Evolutionary conservation across 1,139 yeast genomes (phyloP).

Genomic region (Sugiyamaella japonica): DNA sequence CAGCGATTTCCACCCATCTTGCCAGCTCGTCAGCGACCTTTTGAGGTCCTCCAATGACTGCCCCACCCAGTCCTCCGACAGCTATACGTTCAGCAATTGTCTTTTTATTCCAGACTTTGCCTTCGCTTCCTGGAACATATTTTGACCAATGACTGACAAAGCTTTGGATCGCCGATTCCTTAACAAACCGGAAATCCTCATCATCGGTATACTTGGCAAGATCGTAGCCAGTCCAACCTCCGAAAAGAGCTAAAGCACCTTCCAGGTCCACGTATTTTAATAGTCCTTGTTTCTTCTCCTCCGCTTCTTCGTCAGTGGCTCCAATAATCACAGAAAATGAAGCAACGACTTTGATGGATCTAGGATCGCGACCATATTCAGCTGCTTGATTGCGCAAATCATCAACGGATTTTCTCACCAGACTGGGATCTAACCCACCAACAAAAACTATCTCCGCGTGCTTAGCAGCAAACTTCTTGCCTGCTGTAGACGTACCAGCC

Average conservation of each 20-base stretch:
- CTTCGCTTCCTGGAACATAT: conserved; percentile 15
- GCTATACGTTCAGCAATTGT: conserved; percentile 36
- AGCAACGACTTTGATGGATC: conserved; percentile 37
- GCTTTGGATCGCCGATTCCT: conserved; percentile 36
- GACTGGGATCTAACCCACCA: conserved; percentile 35
- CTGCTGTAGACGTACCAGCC: conserved; percentile 51
- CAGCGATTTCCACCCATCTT: conserved; percentile 41
- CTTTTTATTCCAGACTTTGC: conserved; percentile 33
- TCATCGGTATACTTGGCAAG: conserved; percentile 37
- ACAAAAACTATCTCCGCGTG: conserved; percentile 50
- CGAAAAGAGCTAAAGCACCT: conserved; percentile 39
- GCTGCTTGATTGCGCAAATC: conserved; percentile 33
- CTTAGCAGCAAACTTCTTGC: conserved; percentile 48
- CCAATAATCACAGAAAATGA: conserved; percentile 37
- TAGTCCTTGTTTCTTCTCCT: conserved; percentile 31
- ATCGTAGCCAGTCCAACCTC: conserved; percentile 45
- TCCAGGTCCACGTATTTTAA: conserved; percentile 33
- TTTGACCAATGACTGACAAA: conserved; percentile 19
- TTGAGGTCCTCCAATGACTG: conserved; percentile 38
- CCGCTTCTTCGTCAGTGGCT: conserved; percentile 40
- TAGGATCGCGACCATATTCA: conserved; percentile 34
- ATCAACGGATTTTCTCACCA: conserved; percentile 26
- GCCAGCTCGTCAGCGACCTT: conserved; percentile 41
- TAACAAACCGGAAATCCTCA: conserved; percentile 37
- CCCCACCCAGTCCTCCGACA: conserved; percentile 40